Base-by-base conservation (phyloP, 768 basidiomycete species). In the Amylocystis lapponica region DNA sequence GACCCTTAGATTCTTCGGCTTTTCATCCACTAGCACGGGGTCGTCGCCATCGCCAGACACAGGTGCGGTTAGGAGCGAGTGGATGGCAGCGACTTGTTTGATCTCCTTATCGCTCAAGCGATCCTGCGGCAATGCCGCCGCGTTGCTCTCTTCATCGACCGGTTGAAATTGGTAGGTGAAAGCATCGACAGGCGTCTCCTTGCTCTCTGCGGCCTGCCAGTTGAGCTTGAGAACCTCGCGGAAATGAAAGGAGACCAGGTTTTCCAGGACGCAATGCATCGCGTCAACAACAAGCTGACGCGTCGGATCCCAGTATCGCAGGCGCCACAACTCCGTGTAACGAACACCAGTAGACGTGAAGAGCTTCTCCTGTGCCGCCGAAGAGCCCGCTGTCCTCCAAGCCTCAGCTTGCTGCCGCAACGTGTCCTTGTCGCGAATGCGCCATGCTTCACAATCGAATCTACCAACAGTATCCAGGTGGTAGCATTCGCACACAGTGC, bases 281-380 rank as follows among this genome's bases (percentile, higher is more conserved):
- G 55, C 12, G 19, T 63, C 61, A 2, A 57, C 45, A 14, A 56
- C 43, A 2, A 45, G 34, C 41, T 46, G 41, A 11, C 31, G 38
- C 2, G 40, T 51, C 0, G 53, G 50, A 26, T 58, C 44, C 61
- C 61, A 63, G 39, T 62, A 60, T 13, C 57, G 55, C 9, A 63
- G 43, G 8, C 51, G 36, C 13, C 49, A 42, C 3, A 59, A 36
- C 25, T 51, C 46, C 0, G 56, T 56, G 44, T 43, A 63, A 2
- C 52, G 46, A 3, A 58, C 44, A 2, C 61, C 59, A 23, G 48
- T 34, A 6, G 39, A 17, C 22, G 38, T 25, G 27, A 47, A 53
- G n/a, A 59, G 27, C 7, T 43, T 35, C 2, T 43, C 20, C 12
- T 44, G 43, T 19, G 36, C 45, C 2, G 22, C 25, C 27, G 40